Evolutionary conservation across 75 land plant genomes (phyloP).

Genomic region (Larix kaempferi): DNA sequence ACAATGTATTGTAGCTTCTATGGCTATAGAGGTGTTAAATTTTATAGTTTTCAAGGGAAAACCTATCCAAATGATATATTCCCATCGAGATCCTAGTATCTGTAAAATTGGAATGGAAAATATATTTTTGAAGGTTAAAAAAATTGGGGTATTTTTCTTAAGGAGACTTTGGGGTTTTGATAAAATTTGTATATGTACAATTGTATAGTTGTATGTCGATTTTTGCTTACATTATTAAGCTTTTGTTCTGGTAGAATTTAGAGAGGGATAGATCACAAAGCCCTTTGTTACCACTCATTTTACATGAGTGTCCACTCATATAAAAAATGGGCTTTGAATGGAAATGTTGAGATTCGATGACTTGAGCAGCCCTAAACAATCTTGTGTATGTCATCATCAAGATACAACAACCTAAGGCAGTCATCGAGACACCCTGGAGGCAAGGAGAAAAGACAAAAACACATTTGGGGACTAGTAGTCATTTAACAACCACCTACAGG

Average conservation of each 20-base stretch:
- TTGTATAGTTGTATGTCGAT: not conserved
- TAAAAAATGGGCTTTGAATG: too few relatives aligned
- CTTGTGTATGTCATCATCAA: too few relatives aligned
- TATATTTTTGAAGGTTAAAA: slow-evolving; percentile 68
- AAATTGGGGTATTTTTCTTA: slow-evolving; percentile 19
- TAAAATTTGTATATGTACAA: not conserved
- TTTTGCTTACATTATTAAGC: slow-evolving; percentile 22
- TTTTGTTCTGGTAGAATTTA: slow-evolving; percentile 55
- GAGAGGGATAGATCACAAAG: slow-evolving; percentile 82
- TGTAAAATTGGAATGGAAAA: slow-evolving; percentile 71
- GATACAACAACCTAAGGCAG: too few relatives aligned
- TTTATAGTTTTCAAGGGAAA: slow-evolving; percentile 60
- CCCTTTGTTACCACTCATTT: slow-evolving; percentile 22
- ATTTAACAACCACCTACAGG: too few relatives aligned
- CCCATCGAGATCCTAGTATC: slow-evolving; percentile 64
- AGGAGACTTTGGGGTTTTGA: slow-evolving; percentile 16
- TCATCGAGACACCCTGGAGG: too few relatives aligned
- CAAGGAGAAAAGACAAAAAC: too few relatives aligned
- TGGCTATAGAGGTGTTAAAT: slow-evolving; percentile 69
- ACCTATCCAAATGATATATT: slow-evolving; percentile 75
- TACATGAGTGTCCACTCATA: too few relatives aligned
- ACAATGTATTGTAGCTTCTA: slow-evolving; percentile 43
- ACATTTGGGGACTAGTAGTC: too few relatives aligned
- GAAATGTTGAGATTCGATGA: too few relatives aligned
- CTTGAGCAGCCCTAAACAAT: too few relatives aligned